Percentiles rank a stretch among this genome's conserved stretches.
These are phyloP conservation scores for Beauveria scarabaeidicola DNA, from an alignment of 2,329 filamentous ascomycete species.

Conservation along the genomic window DNA sequence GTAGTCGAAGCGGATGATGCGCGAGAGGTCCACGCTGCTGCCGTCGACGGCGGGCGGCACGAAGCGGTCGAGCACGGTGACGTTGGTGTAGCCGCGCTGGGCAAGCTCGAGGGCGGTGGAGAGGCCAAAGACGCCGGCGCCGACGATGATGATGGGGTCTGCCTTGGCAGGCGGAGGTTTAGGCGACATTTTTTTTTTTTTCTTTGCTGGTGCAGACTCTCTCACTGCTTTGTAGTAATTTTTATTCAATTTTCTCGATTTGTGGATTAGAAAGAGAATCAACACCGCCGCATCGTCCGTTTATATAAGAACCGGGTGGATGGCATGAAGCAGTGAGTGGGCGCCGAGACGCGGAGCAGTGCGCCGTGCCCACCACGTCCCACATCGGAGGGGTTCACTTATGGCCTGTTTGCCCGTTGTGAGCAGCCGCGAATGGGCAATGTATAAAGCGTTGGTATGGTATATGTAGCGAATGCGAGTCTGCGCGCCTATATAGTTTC, in stretches of 20 bases:
- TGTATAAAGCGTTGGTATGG: too few relatives aligned
- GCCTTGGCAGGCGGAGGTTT: constrained; percentile 7
- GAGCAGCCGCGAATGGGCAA: too few relatives aligned
- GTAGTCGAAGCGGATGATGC: constrained; percentile 48
- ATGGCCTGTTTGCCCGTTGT: too few relatives aligned
- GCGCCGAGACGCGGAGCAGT: too few relatives aligned
- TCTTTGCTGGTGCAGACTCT: neutral
- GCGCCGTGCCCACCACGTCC: too few relatives aligned
- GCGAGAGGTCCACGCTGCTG: constrained; percentile 33
- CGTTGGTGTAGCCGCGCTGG: constrained; percentile 21
- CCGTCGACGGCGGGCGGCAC: constrained; percentile 28
- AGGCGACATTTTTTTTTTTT: neutral
- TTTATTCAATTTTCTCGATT: neutral
- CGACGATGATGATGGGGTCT: constrained; percentile 21
- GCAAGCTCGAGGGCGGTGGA: constrained; percentile 21
- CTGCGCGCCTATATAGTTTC: too few relatives aligned
- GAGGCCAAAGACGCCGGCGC: constrained; percentile 24
- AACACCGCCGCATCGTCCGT: too few relatives aligned
- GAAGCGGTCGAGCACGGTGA: constrained; percentile 29
- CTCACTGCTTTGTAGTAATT: neutral
- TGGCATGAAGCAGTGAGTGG: too few relatives aligned
- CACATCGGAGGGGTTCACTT: too few relatives aligned
- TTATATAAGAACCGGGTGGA: too few relatives aligned
- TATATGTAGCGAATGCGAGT: too few relatives aligned
- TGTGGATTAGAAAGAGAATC: too few relatives aligned